Evolutionary conservation across 192 early-diverging fungal species (phyloP).

Genomic region (Umbelopsis sp.): DNA sequence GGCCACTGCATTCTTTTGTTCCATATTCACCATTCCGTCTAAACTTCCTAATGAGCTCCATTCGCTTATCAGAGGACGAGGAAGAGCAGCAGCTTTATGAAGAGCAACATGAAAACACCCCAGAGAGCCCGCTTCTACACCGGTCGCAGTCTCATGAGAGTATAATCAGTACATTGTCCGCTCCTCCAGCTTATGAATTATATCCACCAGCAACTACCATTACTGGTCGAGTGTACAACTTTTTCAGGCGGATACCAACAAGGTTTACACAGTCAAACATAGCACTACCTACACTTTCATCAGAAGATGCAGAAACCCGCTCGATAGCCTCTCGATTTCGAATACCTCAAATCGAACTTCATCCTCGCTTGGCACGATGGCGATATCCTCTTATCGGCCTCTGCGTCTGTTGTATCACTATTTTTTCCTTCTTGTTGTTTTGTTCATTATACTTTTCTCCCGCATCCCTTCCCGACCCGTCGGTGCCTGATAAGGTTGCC

Average conservation of each 20-base stretch:
- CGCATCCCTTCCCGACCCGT: constrained; percentile 23
- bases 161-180: constrained; percentile 38
- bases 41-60: not conserved
- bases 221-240: constrained; percentile 34
- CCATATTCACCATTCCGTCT: too few relatives aligned
- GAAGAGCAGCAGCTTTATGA: constrained; percentile 17
- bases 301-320: not conserved
- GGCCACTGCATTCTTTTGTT: too few relatives aligned
- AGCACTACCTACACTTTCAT: constrained; percentile 4
- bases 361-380: constrained; percentile 18
- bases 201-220: constrained; percentile 35
- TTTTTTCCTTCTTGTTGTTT: constrained; percentile 33
- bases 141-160: constrained; percentile 24
- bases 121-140: not conserved
- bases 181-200: constrained; percentile 41
- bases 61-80: constrained; percentile 9
- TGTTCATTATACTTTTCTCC: constrained; percentile 38
- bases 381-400: constrained; percentile 18
- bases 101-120: not conserved
- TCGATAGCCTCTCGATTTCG: constrained; percentile 3
- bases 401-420: constrained; percentile 8
- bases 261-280: constrained; percentile 5
- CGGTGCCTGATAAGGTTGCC: constrained; percentile 38
- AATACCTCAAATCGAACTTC: constrained; percentile 9
- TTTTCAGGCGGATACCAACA: constrained; percentile 36